Evolutionary conservation across 331 rosid genomes (phyloP).

Genomic region (Pyrus hybrid): DNA sequence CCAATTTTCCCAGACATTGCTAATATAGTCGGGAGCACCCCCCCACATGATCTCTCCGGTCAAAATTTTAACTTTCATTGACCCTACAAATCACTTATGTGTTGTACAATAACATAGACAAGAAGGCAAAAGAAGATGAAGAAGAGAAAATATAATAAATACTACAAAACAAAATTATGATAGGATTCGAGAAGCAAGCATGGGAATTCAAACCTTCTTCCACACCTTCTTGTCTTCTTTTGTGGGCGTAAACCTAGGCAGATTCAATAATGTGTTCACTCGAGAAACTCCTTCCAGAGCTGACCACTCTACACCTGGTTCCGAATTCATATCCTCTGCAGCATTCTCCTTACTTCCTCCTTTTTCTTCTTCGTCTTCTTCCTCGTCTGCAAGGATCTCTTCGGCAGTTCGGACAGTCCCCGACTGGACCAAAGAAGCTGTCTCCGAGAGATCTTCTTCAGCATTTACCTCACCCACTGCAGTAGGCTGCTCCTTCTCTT

Average conservation of each 20-base stretch:
- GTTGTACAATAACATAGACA: slow-evolving; percentile 23
- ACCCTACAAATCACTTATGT: slow-evolving; percentile 18
- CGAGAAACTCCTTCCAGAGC: slow-evolving; percentile 98
- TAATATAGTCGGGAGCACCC: slow-evolving; percentile 60
- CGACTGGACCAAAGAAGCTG: slow-evolving; percentile 32
- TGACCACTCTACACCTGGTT: slow-evolving; percentile 65
- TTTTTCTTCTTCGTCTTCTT: neutral
- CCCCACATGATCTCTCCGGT: slow-evolving; percentile 27
- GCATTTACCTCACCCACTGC: slow-evolving; percentile 21
- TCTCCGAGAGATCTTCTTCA: slow-evolving; percentile 12
- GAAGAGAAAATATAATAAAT: neutral
- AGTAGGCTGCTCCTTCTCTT: slow-evolving; percentile 40
- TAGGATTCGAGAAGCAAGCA: slow-evolving; percentile 9
- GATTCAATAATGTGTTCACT: slow-evolving; percentile 80
- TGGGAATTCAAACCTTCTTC: slow-evolving; percentile 10
- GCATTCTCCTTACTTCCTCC: slow-evolving; percentile 26
- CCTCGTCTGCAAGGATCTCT: slow-evolving; percentile 7
- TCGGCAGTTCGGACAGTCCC: slow-evolving; percentile 44
- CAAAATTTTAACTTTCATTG: slow-evolving; percentile 20
- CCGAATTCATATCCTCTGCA: slow-evolving; percentile 39
- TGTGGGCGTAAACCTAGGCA: slow-evolving; percentile 82
- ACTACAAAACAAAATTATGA: slow-evolving; percentile 1
- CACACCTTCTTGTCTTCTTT: slow-evolving; percentile 45
- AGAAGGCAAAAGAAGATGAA: neutral
- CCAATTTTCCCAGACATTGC: slow-evolving; percentile 55